phyloP scores from a whole-genome alignment of 441 rosid species.

The Populus hybrid region DNA sequence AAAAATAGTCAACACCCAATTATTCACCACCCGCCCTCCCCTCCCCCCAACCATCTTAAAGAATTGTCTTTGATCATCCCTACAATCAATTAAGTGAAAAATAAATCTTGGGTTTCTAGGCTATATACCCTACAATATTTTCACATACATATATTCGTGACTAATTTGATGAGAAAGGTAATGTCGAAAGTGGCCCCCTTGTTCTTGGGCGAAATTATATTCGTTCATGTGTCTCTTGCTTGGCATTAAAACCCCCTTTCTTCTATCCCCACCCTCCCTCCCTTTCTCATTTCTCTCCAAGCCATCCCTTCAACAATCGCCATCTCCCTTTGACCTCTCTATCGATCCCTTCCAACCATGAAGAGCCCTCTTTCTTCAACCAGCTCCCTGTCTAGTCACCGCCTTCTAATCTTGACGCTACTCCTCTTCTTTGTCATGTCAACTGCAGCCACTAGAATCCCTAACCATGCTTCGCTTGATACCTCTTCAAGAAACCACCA shows the following conservation, averaged over 20 bases:
- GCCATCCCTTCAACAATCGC: constrained; percentile 5
- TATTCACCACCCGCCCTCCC: not conserved
- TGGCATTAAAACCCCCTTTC: constrained; percentile 37
- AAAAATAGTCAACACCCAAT: not conserved
- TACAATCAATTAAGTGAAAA: not conserved
- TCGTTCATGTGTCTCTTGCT: constrained; percentile 58
- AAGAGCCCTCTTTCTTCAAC: not conserved
- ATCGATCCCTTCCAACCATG: not conserved
- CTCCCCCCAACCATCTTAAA: not conserved
- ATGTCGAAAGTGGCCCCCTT: not conserved
- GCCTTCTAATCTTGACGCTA: constrained; percentile 14
- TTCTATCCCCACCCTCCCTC: constrained; percentile 6
- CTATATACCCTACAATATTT: not conserved
- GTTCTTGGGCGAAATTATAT: constrained; percentile 15
- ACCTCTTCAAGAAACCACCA: constrained; percentile 25
- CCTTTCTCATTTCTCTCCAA: not conserved
- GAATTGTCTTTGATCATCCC: constrained; percentile 2
- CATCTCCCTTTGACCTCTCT: not conserved
- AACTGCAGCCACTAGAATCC: not conserved
- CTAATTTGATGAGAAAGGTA: constrained; percentile 22
- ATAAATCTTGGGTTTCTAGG: not conserved
- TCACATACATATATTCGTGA: constrained; percentile 34
- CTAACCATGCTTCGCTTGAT: not conserved
- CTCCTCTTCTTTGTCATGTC: constrained; percentile 13
- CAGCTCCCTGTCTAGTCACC: constrained; percentile 13